These are phyloP conservation scores for Linnemannia zychae DNA, from an alignment of 192 early-diverging fungal species.

Conservation along the genomic window DNA sequence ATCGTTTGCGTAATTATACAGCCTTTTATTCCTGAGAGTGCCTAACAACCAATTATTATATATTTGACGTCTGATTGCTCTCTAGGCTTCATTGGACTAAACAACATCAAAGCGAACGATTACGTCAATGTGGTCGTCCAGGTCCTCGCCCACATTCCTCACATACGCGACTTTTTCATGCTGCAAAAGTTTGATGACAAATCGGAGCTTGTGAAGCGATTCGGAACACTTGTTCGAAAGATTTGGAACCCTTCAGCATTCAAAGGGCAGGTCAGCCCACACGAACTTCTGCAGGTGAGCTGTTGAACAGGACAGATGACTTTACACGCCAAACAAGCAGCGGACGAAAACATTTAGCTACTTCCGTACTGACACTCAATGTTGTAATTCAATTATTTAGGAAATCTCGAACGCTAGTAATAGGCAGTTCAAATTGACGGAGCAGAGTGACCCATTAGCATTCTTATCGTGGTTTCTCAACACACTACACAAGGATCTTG, in stretches of 20 bases:
- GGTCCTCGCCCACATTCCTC: constrained; percentile 86
- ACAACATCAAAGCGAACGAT: constrained; percentile 95
- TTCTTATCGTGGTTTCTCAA: constrained; percentile 96
- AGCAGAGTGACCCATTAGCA: constrained; percentile 88
- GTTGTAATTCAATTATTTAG: constrained; percentile 13
- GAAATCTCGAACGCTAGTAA: constrained; percentile 89
- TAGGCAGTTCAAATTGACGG: constrained; percentile 81
- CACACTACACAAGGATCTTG: constrained; percentile 86
- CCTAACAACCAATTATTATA: background rate
- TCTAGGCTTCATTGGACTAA: constrained; percentile 91
- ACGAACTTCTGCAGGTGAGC: constrained; percentile 89
- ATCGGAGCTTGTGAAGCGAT: constrained; percentile 77
- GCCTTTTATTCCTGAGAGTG: background rate
- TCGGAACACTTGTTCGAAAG: constrained; percentile 85
- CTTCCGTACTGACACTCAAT: background rate
- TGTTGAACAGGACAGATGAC: background rate
- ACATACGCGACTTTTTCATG: constrained; percentile 88
- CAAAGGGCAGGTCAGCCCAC: constrained; percentile 95
- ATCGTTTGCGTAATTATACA: no score
- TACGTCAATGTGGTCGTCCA: constrained; percentile 95
- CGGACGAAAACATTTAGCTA: background rate
- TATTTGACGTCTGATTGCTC: background rate
- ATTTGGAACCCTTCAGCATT: constrained; percentile 95
- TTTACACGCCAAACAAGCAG: background rate
- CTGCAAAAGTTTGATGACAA: constrained; percentile 65